phyloP scores from a whole-genome alignment of 257 asterid species.

The Solanum lignicaule region DNA sequence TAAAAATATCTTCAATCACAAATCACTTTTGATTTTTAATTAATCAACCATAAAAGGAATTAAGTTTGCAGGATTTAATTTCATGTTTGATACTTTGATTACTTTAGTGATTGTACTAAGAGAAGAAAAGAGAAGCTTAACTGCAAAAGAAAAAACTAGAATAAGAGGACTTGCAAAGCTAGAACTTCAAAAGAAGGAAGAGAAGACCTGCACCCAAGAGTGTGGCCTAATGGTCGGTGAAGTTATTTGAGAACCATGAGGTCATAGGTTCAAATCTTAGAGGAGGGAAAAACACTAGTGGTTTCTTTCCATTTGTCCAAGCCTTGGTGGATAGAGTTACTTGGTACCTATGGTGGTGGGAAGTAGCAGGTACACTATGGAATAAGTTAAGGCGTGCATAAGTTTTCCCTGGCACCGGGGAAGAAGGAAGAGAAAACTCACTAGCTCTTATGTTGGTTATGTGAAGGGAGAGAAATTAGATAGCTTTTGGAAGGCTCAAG shows the following conservation, averaged over 20 bases:
- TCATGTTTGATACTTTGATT: background rate
- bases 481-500: no score
- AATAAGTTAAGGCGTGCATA: background rate
- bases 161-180: background rate
- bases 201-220: background rate
- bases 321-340: background rate
- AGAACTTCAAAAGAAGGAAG: background rate
- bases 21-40: background rate
- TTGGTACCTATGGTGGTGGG: background rate
- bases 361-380: background rate
- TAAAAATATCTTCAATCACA: background rate
- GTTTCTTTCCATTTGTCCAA: background rate
- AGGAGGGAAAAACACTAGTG: background rate
- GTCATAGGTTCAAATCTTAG: background rate
- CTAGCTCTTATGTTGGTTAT: background rate
- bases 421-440: background rate
- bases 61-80: background rate
- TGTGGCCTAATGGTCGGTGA: background rate
- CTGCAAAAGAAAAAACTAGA: background rate
- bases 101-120: background rate
- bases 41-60: background rate
- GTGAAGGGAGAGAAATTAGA: background rate
- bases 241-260: background rate
- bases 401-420: background rate
- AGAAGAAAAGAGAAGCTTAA: background rate